Evolutionary conservation across 2,329 filamentous ascomycete genomes (phyloP), one percentile per base, ranked within the genome.

Genomic region (Gnomoniopsis sp.): DNA sequence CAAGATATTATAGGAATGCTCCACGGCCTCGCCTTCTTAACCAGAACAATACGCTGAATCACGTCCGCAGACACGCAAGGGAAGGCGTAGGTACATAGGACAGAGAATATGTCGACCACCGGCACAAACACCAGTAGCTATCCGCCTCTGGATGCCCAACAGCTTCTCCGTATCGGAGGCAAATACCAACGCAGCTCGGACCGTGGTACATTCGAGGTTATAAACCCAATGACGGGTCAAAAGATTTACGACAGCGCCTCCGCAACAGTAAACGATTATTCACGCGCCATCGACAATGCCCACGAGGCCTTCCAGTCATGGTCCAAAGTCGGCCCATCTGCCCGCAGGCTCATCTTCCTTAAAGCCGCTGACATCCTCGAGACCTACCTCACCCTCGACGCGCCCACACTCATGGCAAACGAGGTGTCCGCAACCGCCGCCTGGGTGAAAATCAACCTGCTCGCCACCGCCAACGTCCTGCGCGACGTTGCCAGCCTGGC

Each of bases 281-380:
- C 81, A 10, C 70, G 74, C 8, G 79, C 84, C 8, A 70, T 77
- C 59, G 62, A 68, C 17, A 63, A 66, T 6, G 86, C 87, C 1
- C 73, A 85, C 49, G 72, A 74, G 17, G 87, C 87, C 0, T 87
- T 86, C 71, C 78, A 79, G 33, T 69, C 79, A 55, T 91, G 88
- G 88, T 79, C 80, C 11, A 79, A 79, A 63, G 81, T 79, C 14
- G 82, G 81, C 59, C 79, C 83, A 1, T 71, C 77, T 19, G 70
- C 78, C 8, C 82, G 86, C 51, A 81, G 86, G 50, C 78, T 83
- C 61, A 84, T 90, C 64, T 76, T 90, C 57, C 73, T 85, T 43
- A 83, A 81, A 65, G 84, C 86, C 0, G 84, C 86, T 2, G 81
- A 84, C 33, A 76, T 89, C 43, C 71, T 88, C 41, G 76, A 81